Conservation (phyloP, 768 basidiomycete genomes). For the Cystofilobasidium bisporidii region DNA sequence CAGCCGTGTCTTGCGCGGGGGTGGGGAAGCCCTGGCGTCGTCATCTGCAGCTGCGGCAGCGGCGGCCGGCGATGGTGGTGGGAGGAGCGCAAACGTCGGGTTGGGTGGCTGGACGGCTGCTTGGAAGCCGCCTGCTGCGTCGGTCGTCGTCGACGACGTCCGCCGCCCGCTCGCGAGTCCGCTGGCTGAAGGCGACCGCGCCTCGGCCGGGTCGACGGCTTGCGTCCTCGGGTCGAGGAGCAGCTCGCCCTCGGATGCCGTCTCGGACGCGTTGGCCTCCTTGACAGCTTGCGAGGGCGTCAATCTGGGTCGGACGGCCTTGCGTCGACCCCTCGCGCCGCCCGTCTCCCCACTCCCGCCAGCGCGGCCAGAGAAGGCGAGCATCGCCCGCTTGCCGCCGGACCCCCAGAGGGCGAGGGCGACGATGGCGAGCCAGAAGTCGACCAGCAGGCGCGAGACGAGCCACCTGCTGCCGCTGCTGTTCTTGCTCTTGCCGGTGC, state of each 20-base stretch:
- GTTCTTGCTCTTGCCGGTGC: neutral
- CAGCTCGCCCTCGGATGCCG: neutral
- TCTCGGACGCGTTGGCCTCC: no score
- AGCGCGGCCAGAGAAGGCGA: neutral
- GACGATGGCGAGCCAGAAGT: neutral
- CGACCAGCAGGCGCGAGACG: neutral
- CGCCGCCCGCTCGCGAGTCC: neutral
- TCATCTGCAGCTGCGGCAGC: neutral
- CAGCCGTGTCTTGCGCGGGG: neutral
- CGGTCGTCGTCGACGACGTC: no score
- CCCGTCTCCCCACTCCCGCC: neutral
- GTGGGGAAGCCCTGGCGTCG: no score
- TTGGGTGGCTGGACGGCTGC: neutral
- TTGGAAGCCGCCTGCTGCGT: neutral
- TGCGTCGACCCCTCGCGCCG: neutral
- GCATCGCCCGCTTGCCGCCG: neutral
- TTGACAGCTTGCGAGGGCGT: no score
- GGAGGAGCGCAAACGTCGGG: neutral
- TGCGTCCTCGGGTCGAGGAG: constrained; percentile 9
- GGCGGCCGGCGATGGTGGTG: neutral
- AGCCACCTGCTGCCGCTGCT: neutral
- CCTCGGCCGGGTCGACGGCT: constrained; percentile 5
- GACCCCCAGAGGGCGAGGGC: neutral
- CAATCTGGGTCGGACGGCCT: no score
- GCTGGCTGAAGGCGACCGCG: neutral